Evolutionary conservation across 116 monocot species (phyloP).

Genomic region (Dioscorea cayenensis): DNA sequence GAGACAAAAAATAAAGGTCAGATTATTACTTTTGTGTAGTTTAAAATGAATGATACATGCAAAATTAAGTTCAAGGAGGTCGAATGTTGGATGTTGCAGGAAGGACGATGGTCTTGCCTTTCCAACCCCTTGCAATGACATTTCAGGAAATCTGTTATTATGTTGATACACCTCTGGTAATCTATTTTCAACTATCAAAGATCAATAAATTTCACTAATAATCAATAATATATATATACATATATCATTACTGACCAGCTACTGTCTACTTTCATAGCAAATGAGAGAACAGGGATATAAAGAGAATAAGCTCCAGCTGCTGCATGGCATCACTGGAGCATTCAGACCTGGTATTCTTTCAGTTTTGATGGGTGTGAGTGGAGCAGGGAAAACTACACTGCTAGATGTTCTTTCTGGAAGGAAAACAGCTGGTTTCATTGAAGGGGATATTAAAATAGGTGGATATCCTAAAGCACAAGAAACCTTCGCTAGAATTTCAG

Average conservation of each 20-base stretch:
- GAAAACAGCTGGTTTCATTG: constrained; percentile 67
- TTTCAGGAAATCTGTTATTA: constrained; percentile 73
- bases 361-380: constrained; percentile 78
- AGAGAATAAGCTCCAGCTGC: constrained; percentile 52
- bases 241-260: no score
- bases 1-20: no score
- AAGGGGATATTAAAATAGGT: constrained; percentile 76
- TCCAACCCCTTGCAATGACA: constrained; percentile 60
- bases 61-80: no score
- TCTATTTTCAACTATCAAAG: not conserved
- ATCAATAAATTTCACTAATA: not conserved
- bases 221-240: not conserved
- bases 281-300: constrained; percentile 58
- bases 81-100: not conserved
- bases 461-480: constrained; percentile 75
- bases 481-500: constrained; percentile 82
- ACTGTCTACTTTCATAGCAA: no score
- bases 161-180: constrained; percentile 73
- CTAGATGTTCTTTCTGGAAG: constrained; percentile 87
- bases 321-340: constrained; percentile 64
- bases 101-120: constrained; percentile 72
- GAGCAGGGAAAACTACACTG: constrained; percentile 87
- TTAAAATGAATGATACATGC: no score
- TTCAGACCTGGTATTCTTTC: constrained; percentile 71
- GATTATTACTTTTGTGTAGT: no score